Evolutionary conservation across 345 rosid species (phyloP), one percentile per base, ranked within the genome.

Genomic region (Turnera subulata): DNA sequence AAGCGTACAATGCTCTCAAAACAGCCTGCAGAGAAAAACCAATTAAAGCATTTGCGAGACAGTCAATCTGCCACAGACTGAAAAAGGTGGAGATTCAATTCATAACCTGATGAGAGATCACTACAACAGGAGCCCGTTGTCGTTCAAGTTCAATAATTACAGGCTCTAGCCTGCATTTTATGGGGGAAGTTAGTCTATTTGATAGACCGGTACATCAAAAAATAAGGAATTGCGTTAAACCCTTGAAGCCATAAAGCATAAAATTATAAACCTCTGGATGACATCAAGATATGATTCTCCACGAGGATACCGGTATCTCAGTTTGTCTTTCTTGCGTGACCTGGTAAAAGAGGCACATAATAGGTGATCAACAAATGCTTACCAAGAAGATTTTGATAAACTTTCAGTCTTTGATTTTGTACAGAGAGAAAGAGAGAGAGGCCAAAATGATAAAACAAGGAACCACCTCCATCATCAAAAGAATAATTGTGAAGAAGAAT

Each of bases 271-370:
- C 99, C 99, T 85, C 76, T 94, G 99, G 56, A 94, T 94, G 63
- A 94, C 97, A 83, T 94, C 99, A 19, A 94, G 88, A 66, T 94
- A 94, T 49, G 99, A 94, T 72, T 94, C 99, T 63, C 99, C 97
- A 21, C 99, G 96, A 68, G 99, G 97, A 78, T 88, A 94, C 54
- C 97, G 72, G 59, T 88, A 94, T 56, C 99, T 79, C 58, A 94
- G 76, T 66, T 94, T 94, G 78, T 94, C 99, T 72, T 94, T 90
- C 63, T 73, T 62, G 53, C 99, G 89, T 58, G 93, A 69, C 70
- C 99, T 94, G 67, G 39, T 46, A 40, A 47, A 37, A 58, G 24
- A 35, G 53, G 29, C n/a, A 40, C 48, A 66, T 19, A 11, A 35
- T 19, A 26, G 23, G 35, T 4, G 35, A 29, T 29, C 35, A 29